These are phyloP conservation scores for Sporobolomyces pararoseus DNA, from an alignment of 768 basidiomycete species.

Conservation along the genomic window DNA sequence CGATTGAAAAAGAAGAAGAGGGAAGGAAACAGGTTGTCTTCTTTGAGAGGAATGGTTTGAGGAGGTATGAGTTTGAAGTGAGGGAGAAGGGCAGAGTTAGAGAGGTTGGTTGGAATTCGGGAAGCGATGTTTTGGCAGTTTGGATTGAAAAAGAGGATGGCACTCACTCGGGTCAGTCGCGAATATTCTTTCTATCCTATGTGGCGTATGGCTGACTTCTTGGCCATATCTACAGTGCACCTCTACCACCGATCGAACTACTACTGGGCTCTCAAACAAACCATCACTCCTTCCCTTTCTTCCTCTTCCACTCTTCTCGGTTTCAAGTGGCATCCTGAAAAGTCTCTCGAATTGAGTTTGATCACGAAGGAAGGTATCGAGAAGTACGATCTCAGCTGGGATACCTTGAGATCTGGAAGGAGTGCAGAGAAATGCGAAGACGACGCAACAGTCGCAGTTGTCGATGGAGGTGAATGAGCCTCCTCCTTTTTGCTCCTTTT, in stretches of 20 bases:
- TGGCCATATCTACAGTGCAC: slow-evolving; percentile 64
- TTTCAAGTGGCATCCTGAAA: slow-evolving; percentile 83
- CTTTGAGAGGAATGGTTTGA: slow-evolving; percentile 89
- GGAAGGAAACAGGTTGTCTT: slow-evolving; percentile 79
- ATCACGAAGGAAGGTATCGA: slow-evolving; percentile 61
- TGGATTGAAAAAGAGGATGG: slow-evolving; percentile 62
- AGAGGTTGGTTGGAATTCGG: slow-evolving; percentile 79
- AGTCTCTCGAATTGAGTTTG: slow-evolving; percentile 61
- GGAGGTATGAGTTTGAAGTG: slow-evolving; percentile 82
- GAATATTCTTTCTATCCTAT: not conserved
- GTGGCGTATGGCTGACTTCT: not conserved
- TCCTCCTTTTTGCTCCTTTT: too few relatives aligned
- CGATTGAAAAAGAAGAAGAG: slow-evolving; percentile 59
- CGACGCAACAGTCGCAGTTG: slow-evolving; percentile 79
- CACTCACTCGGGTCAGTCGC: slow-evolving; percentile 65
- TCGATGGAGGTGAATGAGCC: slow-evolving; percentile 75
- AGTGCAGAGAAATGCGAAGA: slow-evolving; percentile 60
- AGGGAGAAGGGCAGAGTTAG: slow-evolving; percentile 55
- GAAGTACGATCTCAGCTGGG: slow-evolving; percentile 68
- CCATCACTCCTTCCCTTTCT: slow-evolving; percentile 56
- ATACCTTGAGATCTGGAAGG: slow-evolving; percentile 63
- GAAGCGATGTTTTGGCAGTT: slow-evolving; percentile 75
- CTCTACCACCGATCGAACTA: slow-evolving; percentile 93
- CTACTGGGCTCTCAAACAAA: slow-evolving; percentile 96
- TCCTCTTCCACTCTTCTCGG: slow-evolving; percentile 46